Base-by-base conservation (phyloP, 2,329 filamentous ascomycete genomes). In the Penicillium verrucosum region DNA sequence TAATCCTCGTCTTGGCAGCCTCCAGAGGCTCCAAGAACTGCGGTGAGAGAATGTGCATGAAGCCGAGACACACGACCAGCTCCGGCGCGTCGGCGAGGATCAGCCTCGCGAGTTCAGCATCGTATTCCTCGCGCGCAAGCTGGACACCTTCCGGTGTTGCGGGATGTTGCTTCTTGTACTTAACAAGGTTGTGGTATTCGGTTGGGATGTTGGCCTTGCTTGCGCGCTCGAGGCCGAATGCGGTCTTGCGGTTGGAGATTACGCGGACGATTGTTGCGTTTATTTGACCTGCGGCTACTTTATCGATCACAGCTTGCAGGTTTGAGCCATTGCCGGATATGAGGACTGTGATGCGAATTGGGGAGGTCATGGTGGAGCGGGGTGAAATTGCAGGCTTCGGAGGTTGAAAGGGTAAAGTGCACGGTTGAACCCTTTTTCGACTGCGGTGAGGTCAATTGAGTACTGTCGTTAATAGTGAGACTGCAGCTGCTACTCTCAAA, bases 41-140 rank as follows among this genome's bases (percentile, higher is more conserved):
- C 2, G 80, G 78, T 0, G 85, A 86, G 47, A 95, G 82, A 56
- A 95, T 87, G 71, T 94, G 87, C 90, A 95, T 95, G 82, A 89
- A 95, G 2, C 92, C 91, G 4, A 89, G 87, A 63, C 92, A 89
- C 9, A 94, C 87, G 47, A 96, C 85, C 53, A 96, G 74, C 53
- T 92, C 84, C 0, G 91, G 90, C 56, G 75, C 75, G 60, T 88
- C 82, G 5, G 75, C 71, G 25, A 93, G 77, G 51, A 95, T 82
- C 58, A 87, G 80, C 41, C 81, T 73, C 0, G 90, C 89, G 60
- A 96, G 79, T 42, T 89, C 89, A 14, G 85, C 82, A 70, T 96
- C 91, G 73, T 94, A 95, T 52, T 80, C 80, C 45, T 81, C 77
- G 25, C 91, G 83, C 1, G 85, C 87, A 41, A 70, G 65, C 57